phyloP scores from a whole-genome alignment of 345 rosid genomes.

The Bruguiera gymnorhiza region DNA sequence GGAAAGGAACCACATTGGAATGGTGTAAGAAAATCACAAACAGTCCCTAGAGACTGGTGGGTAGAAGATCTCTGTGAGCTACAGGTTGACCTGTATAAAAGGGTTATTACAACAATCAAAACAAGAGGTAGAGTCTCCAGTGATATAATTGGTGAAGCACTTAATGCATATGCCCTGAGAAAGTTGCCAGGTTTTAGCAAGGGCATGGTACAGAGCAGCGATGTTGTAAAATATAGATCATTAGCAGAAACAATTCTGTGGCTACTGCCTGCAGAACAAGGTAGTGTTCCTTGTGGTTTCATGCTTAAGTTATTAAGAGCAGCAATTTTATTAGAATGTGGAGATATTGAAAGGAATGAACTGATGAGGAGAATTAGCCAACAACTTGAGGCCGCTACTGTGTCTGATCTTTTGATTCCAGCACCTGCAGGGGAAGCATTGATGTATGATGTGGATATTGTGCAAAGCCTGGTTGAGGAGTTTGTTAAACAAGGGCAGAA shows the following conservation, averaged over 20 bases:
- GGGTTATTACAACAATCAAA: constrained; percentile 39
- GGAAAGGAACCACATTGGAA: constrained; percentile 30
- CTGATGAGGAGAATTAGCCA: constrained; percentile 26
- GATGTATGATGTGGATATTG: constrained; percentile 22
- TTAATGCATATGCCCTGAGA: constrained; percentile 40
- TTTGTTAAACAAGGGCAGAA: constrained; percentile 12
- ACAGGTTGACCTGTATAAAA: constrained; percentile 40
- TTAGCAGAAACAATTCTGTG: constrained; percentile 23
- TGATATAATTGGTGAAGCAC: constrained; percentile 45
- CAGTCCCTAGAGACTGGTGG: constrained; percentile 55
- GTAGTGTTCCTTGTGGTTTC: constrained; percentile 31
- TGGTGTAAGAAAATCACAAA: constrained; percentile 28
- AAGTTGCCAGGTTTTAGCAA: constrained; percentile 29
- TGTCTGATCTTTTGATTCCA: constrained; percentile 33
- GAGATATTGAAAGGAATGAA: constrained; percentile 26
- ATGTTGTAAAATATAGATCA: constrained; percentile 24
- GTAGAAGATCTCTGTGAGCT: constrained; percentile 55
- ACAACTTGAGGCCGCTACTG: constrained; percentile 23
- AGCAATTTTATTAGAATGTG: constrained; percentile 24
- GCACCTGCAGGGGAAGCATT: constrained; percentile 22
- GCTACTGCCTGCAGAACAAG: constrained; percentile 27
- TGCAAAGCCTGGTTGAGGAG: constrained; percentile 26
- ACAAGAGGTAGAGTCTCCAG: constrained; percentile 22
- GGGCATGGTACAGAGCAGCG: constrained; percentile 22
- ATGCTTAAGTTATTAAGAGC: constrained; percentile 32